Conservation (phyloP, 2,329 filamentous ascomycete genomes). For the Aspergillus persii region DNA sequence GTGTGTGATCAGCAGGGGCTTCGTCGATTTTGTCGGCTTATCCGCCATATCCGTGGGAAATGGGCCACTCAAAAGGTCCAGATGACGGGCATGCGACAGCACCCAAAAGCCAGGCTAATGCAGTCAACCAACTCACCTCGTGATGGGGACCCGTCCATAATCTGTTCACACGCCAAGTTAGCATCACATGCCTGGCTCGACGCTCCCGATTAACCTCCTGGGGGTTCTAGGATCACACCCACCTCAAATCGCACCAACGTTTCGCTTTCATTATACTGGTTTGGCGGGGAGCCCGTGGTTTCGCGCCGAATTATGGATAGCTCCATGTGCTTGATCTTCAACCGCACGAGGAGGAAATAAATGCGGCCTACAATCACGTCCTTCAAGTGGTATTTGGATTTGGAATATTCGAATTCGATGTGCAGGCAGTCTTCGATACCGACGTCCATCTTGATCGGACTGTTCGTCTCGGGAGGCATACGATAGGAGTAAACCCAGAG, state of each 20-base stretch:
- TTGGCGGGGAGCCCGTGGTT: slow-evolving; percentile 92
- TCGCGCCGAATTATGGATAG: slow-evolving; percentile 94
- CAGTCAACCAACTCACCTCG: slow-evolving; percentile 60
- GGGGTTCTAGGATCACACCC: slow-evolving; percentile 21
- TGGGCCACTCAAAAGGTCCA: neutral
- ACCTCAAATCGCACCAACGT: slow-evolving; percentile 95
- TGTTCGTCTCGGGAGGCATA: slow-evolving; percentile 97
- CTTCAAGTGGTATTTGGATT: slow-evolving; percentile 98
- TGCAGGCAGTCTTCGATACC: slow-evolving; percentile 98
- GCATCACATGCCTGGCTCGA: neutral
- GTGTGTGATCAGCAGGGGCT: slow-evolving; percentile 19
- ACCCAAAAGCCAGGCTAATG: neutral
- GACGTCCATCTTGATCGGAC: slow-evolving; percentile 99
- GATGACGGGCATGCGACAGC: too few species aligned
- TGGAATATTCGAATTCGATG: slow-evolving; percentile 99
- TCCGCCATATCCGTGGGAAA: neutral
- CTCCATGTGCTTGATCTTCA: slow-evolving; percentile 99
- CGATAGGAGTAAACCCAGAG: slow-evolving; percentile 99
- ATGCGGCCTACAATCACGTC: slow-evolving; percentile 98
- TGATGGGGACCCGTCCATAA: slow-evolving; percentile 99
- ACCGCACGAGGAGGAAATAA: slow-evolving; percentile 92
- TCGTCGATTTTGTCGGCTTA: neutral
- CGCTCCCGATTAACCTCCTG: neutral
- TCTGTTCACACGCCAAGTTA: slow-evolving; percentile 50
- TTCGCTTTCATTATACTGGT: slow-evolving; percentile 99